These are phyloP conservation scores for Papiliotrema flavescens DNA, from an alignment of 1,284 basidiomycete genomes.

Conservation along the genomic window DNA sequence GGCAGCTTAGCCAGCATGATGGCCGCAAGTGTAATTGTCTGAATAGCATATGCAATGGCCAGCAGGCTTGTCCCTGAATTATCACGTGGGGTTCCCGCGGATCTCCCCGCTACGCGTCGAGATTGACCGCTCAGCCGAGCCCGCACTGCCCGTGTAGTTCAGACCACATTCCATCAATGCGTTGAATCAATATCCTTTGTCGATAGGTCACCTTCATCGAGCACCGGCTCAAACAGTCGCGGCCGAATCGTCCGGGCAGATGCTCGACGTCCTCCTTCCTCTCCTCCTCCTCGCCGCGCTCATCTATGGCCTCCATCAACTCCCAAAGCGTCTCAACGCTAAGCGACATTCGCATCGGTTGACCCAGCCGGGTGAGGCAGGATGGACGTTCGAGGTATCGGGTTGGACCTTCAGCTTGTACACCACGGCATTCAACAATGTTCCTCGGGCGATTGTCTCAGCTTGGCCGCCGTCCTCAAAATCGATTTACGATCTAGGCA, in stretches of 20 bases:
- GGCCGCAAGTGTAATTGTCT: no score
- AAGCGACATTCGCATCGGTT: slow-evolving; percentile 6
- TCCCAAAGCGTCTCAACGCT: neutral
- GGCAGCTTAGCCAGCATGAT: no score
- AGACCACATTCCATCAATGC: no score
- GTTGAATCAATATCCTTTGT: no score
- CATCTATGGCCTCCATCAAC: slow-evolving; percentile 9
- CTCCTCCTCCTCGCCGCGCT: slow-evolving; percentile 16
- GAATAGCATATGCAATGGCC: no score
- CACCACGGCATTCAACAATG: slow-evolving; percentile 24
- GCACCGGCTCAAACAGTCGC: no score
- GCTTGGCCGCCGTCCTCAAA: neutral
- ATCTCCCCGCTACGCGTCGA: no score
- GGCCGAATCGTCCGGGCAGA: neutral
- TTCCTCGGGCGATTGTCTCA: slow-evolving; percentile 12
- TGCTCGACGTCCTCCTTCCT: slow-evolving; percentile 27
- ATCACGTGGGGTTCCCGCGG: no score
- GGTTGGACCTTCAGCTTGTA: slow-evolving; percentile 17
- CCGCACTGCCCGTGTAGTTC: no score
- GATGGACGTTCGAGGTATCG: slow-evolving; percentile 11
- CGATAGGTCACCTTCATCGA: no score
- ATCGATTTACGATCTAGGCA: slow-evolving; percentile 24
- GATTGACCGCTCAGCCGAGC: no score
- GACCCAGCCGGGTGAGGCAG: slow-evolving; percentile 13
- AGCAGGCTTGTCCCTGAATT: no score